These are phyloP conservation scores for Beauveria varroae DNA, from an alignment of 2,329 filamentous ascomycete species.

Conservation along the genomic window DNA sequence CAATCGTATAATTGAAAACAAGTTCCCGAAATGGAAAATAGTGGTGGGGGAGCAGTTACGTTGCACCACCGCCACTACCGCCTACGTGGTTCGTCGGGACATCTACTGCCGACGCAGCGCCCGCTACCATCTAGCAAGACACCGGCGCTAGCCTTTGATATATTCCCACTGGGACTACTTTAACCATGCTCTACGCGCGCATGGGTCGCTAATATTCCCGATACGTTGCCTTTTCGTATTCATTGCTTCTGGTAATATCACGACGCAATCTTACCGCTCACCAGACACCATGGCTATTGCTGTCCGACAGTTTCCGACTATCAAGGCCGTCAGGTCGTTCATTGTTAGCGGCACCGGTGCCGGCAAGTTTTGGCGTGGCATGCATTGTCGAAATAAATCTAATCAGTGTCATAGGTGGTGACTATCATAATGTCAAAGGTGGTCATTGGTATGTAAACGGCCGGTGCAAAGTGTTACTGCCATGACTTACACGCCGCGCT, in stretches of 20 bases:
- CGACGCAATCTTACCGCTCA: not conserved
- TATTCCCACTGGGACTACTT: not conserved
- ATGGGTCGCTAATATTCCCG: not conserved
- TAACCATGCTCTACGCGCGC: not conserved
- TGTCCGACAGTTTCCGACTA: constrained; percentile 58
- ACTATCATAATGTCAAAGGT: constrained; percentile 87
- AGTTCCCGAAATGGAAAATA: not conserved
- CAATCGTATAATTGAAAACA: not conserved
- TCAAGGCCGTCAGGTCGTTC: constrained; percentile 68
- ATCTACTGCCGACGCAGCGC: not conserved
- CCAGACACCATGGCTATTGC: constrained; percentile 32
- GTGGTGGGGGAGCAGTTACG: not conserved
- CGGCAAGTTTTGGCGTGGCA: constrained; percentile 12
- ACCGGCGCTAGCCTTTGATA: not conserved
- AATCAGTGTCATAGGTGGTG: constrained; percentile 48
- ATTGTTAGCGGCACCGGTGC: constrained; percentile 45
- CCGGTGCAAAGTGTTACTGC: not conserved
- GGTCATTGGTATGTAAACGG: constrained; percentile 52
- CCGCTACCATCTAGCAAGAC: not conserved
- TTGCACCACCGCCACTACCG: not conserved
- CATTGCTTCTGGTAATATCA: not conserved
- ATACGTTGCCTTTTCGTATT: not conserved
- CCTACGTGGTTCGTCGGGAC: not conserved
- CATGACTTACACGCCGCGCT: not conserved
- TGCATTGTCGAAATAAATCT: not conserved